Conservation (phyloP, 2,329 filamentous ascomycete species). For the Leptosphaerulina australis region DNA sequence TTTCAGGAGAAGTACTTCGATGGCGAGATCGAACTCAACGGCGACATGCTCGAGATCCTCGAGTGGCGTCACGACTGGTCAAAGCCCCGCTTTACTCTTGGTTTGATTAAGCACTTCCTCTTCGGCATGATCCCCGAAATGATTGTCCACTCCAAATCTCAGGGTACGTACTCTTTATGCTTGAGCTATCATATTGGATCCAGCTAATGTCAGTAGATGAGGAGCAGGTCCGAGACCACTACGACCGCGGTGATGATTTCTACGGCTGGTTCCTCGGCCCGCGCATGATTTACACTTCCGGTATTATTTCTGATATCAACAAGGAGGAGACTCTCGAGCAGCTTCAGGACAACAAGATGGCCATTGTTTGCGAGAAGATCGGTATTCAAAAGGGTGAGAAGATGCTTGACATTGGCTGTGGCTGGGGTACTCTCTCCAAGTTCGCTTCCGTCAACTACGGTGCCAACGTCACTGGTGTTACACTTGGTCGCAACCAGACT, state of each 20-base stretch:
- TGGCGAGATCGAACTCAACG: constrained; percentile 93
- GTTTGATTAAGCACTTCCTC: constrained; percentile 86
- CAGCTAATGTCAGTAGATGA: constrained; percentile 67
- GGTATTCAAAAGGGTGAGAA: constrained; percentile 78
- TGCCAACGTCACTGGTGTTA: constrained; percentile 84
- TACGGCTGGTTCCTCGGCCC: constrained; percentile 98
- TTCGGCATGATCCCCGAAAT: constrained; percentile 87
- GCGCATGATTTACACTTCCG: constrained; percentile 98
- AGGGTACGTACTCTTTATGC: constrained; percentile 63
- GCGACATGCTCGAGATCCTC: constrained; percentile 83
- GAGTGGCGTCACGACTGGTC: constrained; percentile 98
- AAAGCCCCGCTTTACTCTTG: constrained; percentile 86
- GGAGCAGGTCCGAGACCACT: constrained; percentile 97
- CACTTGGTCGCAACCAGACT: constrained; percentile 93
- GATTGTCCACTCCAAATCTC: constrained; percentile 88
- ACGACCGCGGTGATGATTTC: constrained; percentile 97
- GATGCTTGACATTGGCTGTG: constrained; percentile 94
- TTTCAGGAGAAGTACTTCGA: constrained; percentile 99
- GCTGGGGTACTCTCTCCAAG: constrained; percentile 94
- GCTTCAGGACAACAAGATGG: constrained; percentile 96
- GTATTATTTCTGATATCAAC: constrained; percentile 86
- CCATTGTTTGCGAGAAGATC: constrained; percentile 95
- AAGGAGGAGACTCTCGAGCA: constrained; percentile 90
- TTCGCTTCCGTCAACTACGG: constrained; percentile 94
- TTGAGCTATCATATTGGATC: neutral